Conservation (phyloP, 768 basidiomycete genomes). For the Leucosporidium yakuticum region DNA sequence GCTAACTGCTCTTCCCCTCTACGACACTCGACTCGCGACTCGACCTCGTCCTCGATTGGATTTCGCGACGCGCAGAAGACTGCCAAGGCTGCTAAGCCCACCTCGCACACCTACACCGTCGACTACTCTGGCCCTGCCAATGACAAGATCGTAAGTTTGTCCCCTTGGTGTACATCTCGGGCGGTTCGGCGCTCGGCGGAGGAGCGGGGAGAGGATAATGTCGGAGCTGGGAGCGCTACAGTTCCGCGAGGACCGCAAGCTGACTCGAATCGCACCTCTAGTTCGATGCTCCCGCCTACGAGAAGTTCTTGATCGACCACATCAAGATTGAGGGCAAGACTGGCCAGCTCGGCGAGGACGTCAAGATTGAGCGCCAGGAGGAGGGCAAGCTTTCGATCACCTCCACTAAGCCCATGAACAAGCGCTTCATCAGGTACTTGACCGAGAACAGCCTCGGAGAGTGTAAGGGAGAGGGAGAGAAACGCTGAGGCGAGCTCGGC, state of each 20-base stretch:
- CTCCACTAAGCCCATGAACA: constrained; percentile 84
- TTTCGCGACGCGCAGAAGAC: neutral
- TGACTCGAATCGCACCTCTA: neutral
- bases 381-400: constrained; percentile 71
- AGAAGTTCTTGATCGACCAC: constrained; percentile 69
- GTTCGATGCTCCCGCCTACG: constrained; percentile 40
- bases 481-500: too few species aligned
- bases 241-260: neutral
- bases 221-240: too few species aligned
- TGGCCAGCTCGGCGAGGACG: constrained; percentile 81
- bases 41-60: neutral
- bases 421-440: constrained; percentile 92
- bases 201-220: too few species aligned
- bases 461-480: too few species aligned
- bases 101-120: constrained; percentile 40
- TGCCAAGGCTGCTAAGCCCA: neutral
- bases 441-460: too few species aligned
- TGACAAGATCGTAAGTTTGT: constrained; percentile 43
- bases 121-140: constrained; percentile 78
- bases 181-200: neutral
- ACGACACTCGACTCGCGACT: too few species aligned
- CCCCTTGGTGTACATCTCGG: neutral
- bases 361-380: constrained; percentile 73
- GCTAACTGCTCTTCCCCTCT: too few species aligned
- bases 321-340: constrained; percentile 89